Evolutionary conservation across 179 eudicot genomes (phyloP), one percentile per base, ranked within the genome.

Genomic region (Nepenthes alata): DNA sequence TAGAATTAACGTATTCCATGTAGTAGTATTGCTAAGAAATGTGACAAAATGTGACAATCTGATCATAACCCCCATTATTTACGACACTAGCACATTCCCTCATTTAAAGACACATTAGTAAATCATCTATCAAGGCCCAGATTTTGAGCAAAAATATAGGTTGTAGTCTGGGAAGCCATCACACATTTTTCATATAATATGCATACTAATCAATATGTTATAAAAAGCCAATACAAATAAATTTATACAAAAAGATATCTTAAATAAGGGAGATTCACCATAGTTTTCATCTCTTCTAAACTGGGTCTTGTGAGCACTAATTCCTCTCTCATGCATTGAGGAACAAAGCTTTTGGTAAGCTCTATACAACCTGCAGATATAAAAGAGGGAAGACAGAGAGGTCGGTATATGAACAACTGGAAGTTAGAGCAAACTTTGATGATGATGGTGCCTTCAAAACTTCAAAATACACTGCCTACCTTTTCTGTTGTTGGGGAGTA

Each of bases 241-340:
- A 55, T 10, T 3, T 55, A 14, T 14, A 25, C 2, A 37, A 3
- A 9, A 6, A 7, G 11, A 55, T 3, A 6, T 36, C 5, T 34
- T 25, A 37, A 53, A 57, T 9, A 11, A 12, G 50, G 50, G 65
- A 58, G 48, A 45, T 48, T 61, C 65, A 91, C 98, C 98, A 72
- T 89, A 86, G 74, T 86, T 83, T 72, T 89, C 91, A 67, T 91
- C 98, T 80, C 96, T 87, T 77, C 96, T 85, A 59, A 89, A 91
- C 72, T 89, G 98, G 58, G 98, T 91, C 80, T 81, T 91, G 75
- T 91, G 96, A 57, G 91, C 95, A 9, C 96, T 93, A 49, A 65
- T 65, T 67, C 75, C 90, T 75, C 76, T 80, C 49, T 80, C 95
- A 69, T 91, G 95, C 98, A 91, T 91, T 57, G 98, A 89, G 47